Evolutionary conservation across 148 eudicot species (phyloP), one percentile per base, ranked within the genome.

Genomic region (Vaccinium corymbosum): DNA sequence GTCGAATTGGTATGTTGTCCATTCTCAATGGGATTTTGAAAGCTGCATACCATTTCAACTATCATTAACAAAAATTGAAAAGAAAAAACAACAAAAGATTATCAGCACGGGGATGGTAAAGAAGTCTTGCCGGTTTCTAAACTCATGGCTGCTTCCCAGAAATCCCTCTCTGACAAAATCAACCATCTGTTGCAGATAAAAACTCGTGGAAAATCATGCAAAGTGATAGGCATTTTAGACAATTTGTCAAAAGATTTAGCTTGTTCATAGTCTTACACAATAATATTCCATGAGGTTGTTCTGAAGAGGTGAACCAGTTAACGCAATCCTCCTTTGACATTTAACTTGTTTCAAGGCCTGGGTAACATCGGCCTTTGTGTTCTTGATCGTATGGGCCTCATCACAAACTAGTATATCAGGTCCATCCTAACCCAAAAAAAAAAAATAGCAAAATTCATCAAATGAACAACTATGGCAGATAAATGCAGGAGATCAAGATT

Each of bases 281-380:
- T 93, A 97, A 86, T 97, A 97, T 84, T 97, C 99, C 99, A 97
- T 97, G 82, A 97, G 95, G 88, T 97, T 97, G 89, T 97, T 97
- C 90, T 97, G 99, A 82, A 97, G 96, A 80, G 99, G 99, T 49
- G 99, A 97, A 85, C 99, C 99, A 76, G 99, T 97, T 85, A 97
- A 87, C 61, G 99, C 99, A 83, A 97, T 97, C 88, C 99, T 91
- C 84, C 99, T 92, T 85, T 97, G 99, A 90, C 98, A 89, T 88
- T 87, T 95, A 48, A 94, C 97, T 91, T 87, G 95, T 86, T 97
- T 94, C 86, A 97, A 87, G 80, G 98, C 98, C 81, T 97, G 97
- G 78, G 99, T 97, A 70, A 87, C 87, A 87, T 94, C 97, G 68
- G 99, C 98, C 87, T 83, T 88, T 75, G 94, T 93, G 85, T 97